Conservation (phyloP, 2,329 filamentous ascomycete species). For the Ophiostoma sp. region DNA sequence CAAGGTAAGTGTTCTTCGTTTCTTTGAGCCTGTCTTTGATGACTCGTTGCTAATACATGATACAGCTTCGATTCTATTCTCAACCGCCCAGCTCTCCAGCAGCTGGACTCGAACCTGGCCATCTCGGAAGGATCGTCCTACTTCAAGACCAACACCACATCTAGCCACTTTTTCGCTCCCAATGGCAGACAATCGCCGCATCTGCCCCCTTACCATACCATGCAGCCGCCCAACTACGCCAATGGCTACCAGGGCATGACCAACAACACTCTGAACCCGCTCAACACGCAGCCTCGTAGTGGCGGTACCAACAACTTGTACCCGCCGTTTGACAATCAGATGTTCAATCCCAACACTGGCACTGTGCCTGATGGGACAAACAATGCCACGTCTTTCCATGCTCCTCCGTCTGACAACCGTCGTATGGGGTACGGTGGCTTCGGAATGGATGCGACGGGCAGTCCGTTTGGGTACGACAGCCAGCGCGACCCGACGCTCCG, state of each 20-base stretch:
- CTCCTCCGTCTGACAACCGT: constrained; percentile 31
- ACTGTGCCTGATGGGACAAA: neutral
- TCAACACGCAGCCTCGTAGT: constrained; percentile 25
- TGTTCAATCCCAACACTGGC: constrained; percentile 9
- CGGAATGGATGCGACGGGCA: constrained; percentile 24
- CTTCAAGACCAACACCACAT: constrained; percentile 19
- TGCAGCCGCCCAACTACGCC: constrained; percentile 15
- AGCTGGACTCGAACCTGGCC: constrained; percentile 29
- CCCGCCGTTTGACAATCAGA: constrained; percentile 34
- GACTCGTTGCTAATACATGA: neutral
- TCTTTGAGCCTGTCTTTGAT: neutral
- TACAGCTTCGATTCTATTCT: constrained; percentile 26
- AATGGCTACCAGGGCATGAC: constrained; percentile 20
- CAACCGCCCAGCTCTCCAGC: constrained; percentile 27
- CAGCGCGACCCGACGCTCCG: constrained; percentile 23
- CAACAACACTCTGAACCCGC: constrained; percentile 4
- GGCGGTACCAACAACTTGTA: constrained; percentile 27
- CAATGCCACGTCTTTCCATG: constrained; percentile 33
- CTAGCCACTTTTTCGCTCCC: constrained; percentile 24
- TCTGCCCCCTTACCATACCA: constrained; percentile 19
- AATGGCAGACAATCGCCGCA: constrained; percentile 22
- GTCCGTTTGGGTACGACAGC: constrained; percentile 26
- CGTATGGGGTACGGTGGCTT: constrained; percentile 31
- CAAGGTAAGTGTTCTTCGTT: constrained; percentile 22
- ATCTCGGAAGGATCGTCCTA: constrained; percentile 16